Evolutionary conservation across 2,329 filamentous ascomycete genomes (phyloP), one percentile per base, ranked within the genome.

Genomic region (Lachnellula subtilissima): DNA sequence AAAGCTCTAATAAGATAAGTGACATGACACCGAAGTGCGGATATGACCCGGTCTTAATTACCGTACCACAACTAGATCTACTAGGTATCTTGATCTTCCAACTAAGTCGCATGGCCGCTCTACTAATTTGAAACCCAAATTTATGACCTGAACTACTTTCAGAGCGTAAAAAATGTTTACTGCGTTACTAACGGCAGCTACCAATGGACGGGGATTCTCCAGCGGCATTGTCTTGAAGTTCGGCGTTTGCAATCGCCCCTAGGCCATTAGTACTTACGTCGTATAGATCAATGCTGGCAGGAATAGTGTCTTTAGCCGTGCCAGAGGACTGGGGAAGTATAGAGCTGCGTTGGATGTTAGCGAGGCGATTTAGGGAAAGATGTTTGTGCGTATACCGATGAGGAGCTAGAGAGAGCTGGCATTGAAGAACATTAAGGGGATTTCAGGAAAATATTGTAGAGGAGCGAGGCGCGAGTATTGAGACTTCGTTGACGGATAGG

Each of bases 341-440:
- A n/a, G 52, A 15, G 52, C 52, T 3, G 46, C 46, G 36, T 15
- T 54, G 15, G 52, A 54, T 49, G 12, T 54, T 4, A 35, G 40
- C 3, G 52, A 54, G 45, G 37, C 45, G 32, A 54, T 54, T 23
- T 54, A 2, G 46, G 52, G 1, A 17, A 11, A 2, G 23, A 54
- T 54, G 48, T 49, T 14, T 45, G 52, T 49, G 45, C 52, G 19
- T 54, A 54, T 35, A 25, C 43, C 14, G 45, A 54, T 22, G 5
- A 25, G n/a, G 52, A 54, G 22, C n/a, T 49, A 5, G 17, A 54
- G 17, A 54, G 40, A 5, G 45, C 49, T 19, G 19, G 19, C 19
- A 37, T 23, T 54, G 45, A 32, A 28, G 37, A 43, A 23, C 5
- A 4, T n/a, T 1, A n/a, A n/a, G 8, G 52, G 45, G 8, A 15